Evolutionary conservation across 768 basidiomycete species (phyloP).

Genomic region (Roridomyces roridus): DNA sequence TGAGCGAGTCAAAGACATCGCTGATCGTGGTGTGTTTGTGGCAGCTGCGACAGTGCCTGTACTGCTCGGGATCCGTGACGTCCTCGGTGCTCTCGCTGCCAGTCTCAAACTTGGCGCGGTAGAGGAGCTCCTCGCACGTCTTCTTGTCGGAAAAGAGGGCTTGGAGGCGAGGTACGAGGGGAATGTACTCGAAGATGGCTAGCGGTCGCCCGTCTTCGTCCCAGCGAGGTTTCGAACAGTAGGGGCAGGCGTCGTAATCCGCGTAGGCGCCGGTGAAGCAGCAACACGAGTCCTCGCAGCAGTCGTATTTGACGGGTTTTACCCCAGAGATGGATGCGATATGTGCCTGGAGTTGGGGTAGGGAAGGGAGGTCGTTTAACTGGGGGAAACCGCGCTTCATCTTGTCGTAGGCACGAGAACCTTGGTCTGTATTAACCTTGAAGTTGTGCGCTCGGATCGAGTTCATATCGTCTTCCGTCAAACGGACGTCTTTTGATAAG

Average conservation of each 20-base stretch:
- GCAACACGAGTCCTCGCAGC: conserved; percentile 49
- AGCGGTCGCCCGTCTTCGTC: conserved; percentile 27
- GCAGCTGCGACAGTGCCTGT: too few relatives aligned
- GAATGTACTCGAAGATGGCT: conserved; percentile 42
- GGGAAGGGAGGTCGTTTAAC: neutral
- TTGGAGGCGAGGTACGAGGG: conserved; percentile 43
- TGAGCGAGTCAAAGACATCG: conserved; percentile 40
- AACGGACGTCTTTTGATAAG: neutral
- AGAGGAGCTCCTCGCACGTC: conserved; percentile 31
- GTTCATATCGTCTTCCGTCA: neutral
- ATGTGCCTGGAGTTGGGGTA: neutral
- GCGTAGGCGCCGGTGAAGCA: conserved; percentile 40
- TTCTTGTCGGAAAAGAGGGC: conserved; percentile 26
- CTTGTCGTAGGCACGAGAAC: conserved; percentile 4
- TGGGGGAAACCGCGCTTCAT: conserved; percentile 11
- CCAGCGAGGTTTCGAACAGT: conserved; percentile 38
- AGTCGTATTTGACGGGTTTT: conserved; percentile 34
- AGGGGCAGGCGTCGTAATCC: conserved; percentile 37
- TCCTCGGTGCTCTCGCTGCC: conserved; percentile 29
- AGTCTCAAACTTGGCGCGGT: conserved; percentile 25
- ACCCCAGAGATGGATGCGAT: conserved; percentile 5
- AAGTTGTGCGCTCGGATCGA: conserved; percentile 10
- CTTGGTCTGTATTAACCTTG: conserved; percentile 9
- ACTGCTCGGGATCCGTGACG: too few relatives aligned
- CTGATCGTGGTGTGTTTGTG: conserved; percentile 12